phyloP scores from a whole-genome alignment of 2,329 filamentous ascomycete genomes.

The Paracamarosporium sp. region DNA sequence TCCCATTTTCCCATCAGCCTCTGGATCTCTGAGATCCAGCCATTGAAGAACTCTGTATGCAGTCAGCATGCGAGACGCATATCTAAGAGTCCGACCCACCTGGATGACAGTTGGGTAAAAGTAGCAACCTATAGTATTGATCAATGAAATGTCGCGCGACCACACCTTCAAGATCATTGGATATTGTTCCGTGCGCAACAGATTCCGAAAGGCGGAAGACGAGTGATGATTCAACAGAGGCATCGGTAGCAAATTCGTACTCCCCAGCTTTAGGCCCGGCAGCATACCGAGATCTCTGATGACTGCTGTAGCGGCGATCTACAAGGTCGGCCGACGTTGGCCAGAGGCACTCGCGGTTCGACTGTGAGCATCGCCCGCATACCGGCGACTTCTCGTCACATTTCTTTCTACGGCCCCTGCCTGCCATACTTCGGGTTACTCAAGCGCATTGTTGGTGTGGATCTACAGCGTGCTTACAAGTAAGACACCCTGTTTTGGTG shows the following conservation, averaged over 20 bases:
- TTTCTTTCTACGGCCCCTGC: constrained; percentile 18
- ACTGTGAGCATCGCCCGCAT: constrained; percentile 14
- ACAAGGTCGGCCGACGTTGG: constrained; percentile 14
- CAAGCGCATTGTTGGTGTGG: neutral
- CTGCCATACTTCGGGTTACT: neutral
- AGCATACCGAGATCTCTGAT: constrained; percentile 13
- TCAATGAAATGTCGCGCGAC: constrained; percentile 21
- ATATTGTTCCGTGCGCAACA: constrained; percentile 4
- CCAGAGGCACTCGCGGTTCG: constrained; percentile 19
- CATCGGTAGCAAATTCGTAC: neutral
- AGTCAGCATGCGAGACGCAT: neutral
- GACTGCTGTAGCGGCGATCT: constrained; percentile 19
- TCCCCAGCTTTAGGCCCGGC: neutral
- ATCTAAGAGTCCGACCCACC: neutral
- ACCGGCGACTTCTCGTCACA: constrained; percentile 18
- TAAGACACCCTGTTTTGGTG: constrained; percentile 10
- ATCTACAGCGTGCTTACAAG: neutral
- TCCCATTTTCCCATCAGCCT: constrained; percentile 32
- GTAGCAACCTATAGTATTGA: constrained; percentile 23
- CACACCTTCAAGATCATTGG: constrained; percentile 12
- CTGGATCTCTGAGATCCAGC: constrained; percentile 37
- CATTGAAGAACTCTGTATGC: constrained; percentile 30
- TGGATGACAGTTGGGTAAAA: constrained; percentile 36
- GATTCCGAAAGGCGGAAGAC: constrained; percentile 10
- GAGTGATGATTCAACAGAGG: neutral